A percentile compares a stretch with the other conserved stretches of the same genome.
These are phyloP conservation scores for Amesomyces nigricolor DNA, from an alignment of 2,329 filamentous ascomycete species.

Conservation along the genomic window DNA sequence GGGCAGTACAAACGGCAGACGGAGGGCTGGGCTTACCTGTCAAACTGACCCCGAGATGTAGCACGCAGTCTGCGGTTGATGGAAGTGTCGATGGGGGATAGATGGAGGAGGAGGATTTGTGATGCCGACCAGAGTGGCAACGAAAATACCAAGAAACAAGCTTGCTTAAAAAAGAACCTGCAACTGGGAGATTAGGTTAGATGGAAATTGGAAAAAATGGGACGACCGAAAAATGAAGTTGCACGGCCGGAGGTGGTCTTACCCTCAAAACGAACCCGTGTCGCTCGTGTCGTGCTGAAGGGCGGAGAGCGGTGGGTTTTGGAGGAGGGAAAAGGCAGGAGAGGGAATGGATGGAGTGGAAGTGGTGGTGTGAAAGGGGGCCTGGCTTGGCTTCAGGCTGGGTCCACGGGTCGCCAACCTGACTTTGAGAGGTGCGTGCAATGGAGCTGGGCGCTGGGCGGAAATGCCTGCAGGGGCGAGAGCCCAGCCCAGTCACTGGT, in stretches of 20 bases:
- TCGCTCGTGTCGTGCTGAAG: slow-evolving; percentile 14
- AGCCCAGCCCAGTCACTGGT: slow-evolving; percentile 5
- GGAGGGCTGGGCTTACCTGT: slow-evolving; percentile 3
- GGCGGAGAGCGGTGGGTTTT: slow-evolving; percentile 12
- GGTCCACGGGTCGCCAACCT: slow-evolving; percentile 12
- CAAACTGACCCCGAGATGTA: neutral
- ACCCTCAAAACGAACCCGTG: slow-evolving; percentile 15
- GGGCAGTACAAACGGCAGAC: neutral
- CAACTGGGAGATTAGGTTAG: slow-evolving; percentile 8
- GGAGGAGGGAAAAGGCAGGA: slow-evolving; percentile 11
- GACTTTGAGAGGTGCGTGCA: slow-evolving; percentile 13
- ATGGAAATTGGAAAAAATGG: slow-evolving; percentile 2
- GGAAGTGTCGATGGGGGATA: neutral
- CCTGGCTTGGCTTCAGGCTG: neutral
- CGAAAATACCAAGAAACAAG: slow-evolving; percentile 4
- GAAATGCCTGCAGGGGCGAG: slow-evolving; percentile 2
- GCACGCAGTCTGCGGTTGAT: neutral
- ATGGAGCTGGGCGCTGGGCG: slow-evolving; percentile 1
- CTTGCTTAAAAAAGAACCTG: slow-evolving; percentile 7
- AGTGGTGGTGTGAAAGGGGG: slow-evolving; percentile 12
- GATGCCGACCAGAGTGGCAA: slow-evolving; percentile 15
- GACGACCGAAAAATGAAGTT: neutral
- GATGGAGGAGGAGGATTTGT: slow-evolving; percentile 9
- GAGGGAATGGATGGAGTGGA: neutral
- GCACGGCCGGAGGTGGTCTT: slow-evolving; percentile 6